Base-by-base conservation (phyloP, 2,329 filamentous ascomycete species). In the Arthrobotrys conoides region DNA sequence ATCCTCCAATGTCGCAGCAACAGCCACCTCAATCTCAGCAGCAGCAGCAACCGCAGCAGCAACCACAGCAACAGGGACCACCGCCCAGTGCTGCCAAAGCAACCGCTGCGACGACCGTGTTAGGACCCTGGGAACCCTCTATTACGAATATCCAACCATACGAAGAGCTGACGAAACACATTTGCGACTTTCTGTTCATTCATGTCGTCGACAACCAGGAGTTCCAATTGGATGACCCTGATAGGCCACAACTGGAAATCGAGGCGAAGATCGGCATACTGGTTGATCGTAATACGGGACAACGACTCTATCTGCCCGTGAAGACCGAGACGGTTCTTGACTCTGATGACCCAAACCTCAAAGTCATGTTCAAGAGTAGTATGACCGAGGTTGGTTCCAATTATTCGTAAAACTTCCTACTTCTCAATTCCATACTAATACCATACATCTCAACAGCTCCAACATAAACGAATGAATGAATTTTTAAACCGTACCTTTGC, bases 251-350 rank as follows among this genome's bases (percentile, higher is more conserved):
- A 77, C 90, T 97, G 67, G 96, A 99, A 84, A 92, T 99, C 69
- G 96, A 99, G 85, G 96, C 94, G 9, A 98, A 98, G 84, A 87
- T 98, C 59, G 96, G 96, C 18, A 91, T 90, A 27, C 87, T 98
- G 14, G 89, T 95, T 72, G 91, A 93, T 83, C 90, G 90, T 83
- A 89, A 91, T 78, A 92, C 90, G 5, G 89, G 91, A 71, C 87
- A 90, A 57, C 88, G 93, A n/a, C 86, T 94, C 27, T 86, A 88
- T 9, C 85, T 94, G 9, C 89, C 90, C 5, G 87, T 96, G 3
- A 84, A 88, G 22, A 91, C 92, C 0, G 92, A 96, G 83, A 91
- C 89, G 59, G 86, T 96, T 5, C 84, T 97, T 20, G 86, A 87
- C 57, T 88, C 90, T 36, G 88, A 87, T 24, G 86, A 87, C 36